These are phyloP conservation scores for Carex littledalei DNA, from an alignment of 176 grass and related monocot genomes.

Conservation along the genomic window DNA sequence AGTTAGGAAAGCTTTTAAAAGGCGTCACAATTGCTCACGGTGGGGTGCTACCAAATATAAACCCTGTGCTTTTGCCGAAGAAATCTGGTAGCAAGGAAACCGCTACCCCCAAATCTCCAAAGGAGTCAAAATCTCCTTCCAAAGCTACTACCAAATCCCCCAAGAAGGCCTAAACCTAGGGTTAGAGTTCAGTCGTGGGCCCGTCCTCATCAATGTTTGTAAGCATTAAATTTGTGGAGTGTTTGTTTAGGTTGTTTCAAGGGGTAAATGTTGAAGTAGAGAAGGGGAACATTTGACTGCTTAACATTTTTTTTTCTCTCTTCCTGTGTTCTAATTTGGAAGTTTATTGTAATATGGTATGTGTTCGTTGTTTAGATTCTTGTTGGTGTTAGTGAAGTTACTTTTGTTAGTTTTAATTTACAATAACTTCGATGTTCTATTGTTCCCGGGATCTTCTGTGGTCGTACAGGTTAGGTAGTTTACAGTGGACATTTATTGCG, in stretches of 20 bases:
- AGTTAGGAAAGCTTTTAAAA: conserved; percentile 61
- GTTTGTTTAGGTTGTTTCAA: conserved; percentile 23
- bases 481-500: background rate
- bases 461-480: background rate
- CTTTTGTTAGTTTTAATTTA: background rate
- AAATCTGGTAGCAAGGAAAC: conserved; percentile 42
- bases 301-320: conserved; percentile 20
- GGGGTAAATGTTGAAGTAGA: conserved; percentile 9
- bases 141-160: conserved; percentile 55
- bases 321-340: background rate
- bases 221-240: conserved; percentile 33
- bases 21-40: conserved; percentile 78
- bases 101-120: conserved; percentile 40
- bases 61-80: conserved; percentile 75
- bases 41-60: conserved; percentile 75
- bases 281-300: conserved; percentile 8
- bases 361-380: background rate
- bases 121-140: conserved; percentile 48
- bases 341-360: conserved; percentile 11
- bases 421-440: background rate
- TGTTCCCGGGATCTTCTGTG: background rate
- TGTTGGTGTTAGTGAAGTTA: conserved; percentile 8
- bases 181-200: conserved; percentile 7
- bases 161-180: conserved; percentile 41
- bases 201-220: conserved; percentile 23